Evolutionary conservation across 108 stramenopile genomes (phyloP), one percentile per base, ranked within the genome.

Genomic region (Cyclotella atomus): DNA sequence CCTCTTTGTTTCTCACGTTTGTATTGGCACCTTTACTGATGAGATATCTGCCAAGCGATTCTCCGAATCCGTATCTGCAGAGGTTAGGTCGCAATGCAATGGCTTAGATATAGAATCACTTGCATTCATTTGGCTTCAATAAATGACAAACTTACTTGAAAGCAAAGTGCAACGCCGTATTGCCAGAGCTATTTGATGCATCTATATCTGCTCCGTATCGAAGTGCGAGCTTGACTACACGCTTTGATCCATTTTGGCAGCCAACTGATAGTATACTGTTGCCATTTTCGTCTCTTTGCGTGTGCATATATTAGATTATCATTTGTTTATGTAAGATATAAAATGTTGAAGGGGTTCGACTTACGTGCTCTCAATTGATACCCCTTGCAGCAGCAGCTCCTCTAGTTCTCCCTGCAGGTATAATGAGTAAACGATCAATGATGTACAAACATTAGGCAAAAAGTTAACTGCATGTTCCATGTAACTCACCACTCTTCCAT

Each of bases 201-300:
- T 89, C 82, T 5, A 84, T 84, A 45, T 88, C 75, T 9, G 81
- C 83, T 32, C 88, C 88, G 25, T 78, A 59, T 20, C 87, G 79
- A 44, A 88, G 65, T 15, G 83, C 79, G 20, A 75, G 64, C 84
- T 93, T 93, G 9, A 83, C 70, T 23, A 87, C 84, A 2, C 88
- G 52, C 55, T 90, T 89, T 38, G 83, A 81, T 15, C 89, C 89
- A 61, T 91, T 89, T 68, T 93, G 89, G 56, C 85, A 85, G 16
- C 85, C 88, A 14, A 89, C 71, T 19, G 70, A 45, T 1, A 89
- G 47, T 0, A 93, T 68, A 10, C 85, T 88, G 63, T 91, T 93
- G 17, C 89, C 89, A 33, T 81, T 71, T 7, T 69, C 50, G 71
- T 92, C 91, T 10, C 89, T 71, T 7, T 21, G 1, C 33, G n/a